Evolutionary conservation across 1,284 basidiomycete genomes (phyloP).

Genomic region (Blastosporella zonata): DNA sequence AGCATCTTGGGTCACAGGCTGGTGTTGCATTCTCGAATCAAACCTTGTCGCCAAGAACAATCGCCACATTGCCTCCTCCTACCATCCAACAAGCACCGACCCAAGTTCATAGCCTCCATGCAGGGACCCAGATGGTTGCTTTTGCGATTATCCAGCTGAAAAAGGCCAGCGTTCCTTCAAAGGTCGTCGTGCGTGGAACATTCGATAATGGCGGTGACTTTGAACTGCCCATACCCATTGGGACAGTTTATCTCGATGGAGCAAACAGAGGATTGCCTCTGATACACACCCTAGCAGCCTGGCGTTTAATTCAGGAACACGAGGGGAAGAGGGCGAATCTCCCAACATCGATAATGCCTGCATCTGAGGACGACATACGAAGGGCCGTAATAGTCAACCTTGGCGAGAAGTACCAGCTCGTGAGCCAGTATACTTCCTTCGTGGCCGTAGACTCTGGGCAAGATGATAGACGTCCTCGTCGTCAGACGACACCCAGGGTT

Average conservation of each 20-base stretch:
- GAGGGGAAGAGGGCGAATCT: conserved; percentile 30
- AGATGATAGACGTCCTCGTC: conserved; percentile 7
- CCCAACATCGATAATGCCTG: conserved; percentile 27
- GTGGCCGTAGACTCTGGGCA: conserved; percentile 43
- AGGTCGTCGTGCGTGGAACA: conserved; percentile 38
- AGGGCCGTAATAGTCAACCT: conserved; percentile 46
- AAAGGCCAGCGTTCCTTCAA: conserved; percentile 31
- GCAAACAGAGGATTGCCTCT: conserved; percentile 31
- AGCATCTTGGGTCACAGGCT: conserved; percentile 18
- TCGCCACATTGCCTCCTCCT: conserved; percentile 29
- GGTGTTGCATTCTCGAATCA: conserved; percentile 26
- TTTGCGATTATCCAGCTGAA: conserved; percentile 41
- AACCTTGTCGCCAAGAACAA: conserved; percentile 15
- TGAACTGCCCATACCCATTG: conserved; percentile 37
- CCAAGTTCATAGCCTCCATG: conserved; percentile 38
- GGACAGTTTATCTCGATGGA: conserved; percentile 34
- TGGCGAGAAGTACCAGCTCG: conserved; percentile 50
- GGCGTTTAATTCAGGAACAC: conserved; percentile 47
- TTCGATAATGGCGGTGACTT: conserved; percentile 32
- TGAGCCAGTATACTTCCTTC: conserved; percentile 52
- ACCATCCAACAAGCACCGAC: conserved; percentile 43
- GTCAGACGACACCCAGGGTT: background rate
- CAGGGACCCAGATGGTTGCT: conserved; percentile 43
- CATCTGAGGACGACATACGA: conserved; percentile 31
- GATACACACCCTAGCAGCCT: conserved; percentile 54